A percentile compares a stretch with the other conserved stretches of the same genome.
Evolutionary conservation across 2,329 filamentous ascomycete species (phyloP).

Genomic region (Fusarium newnesense): DNA sequence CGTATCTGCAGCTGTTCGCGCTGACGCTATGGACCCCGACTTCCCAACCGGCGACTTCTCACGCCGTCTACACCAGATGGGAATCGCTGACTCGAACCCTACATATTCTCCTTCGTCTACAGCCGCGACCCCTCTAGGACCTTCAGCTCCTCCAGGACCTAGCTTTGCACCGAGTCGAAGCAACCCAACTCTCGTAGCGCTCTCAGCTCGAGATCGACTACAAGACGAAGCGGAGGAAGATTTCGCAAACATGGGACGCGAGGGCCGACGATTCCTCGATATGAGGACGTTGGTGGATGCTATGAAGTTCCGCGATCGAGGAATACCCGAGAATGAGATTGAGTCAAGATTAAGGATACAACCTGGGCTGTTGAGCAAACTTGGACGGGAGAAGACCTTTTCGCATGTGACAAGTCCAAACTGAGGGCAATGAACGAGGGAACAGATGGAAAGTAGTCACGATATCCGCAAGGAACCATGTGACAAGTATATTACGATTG

Average conservation of each 20-base stretch:
- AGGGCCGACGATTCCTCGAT: constrained; percentile 58
- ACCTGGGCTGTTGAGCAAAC: constrained; percentile 55
- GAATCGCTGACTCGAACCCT: constrained; percentile 64
- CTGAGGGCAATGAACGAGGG: constrained; percentile 5
- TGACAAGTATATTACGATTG: constrained; percentile 25
- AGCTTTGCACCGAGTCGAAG: constrained; percentile 46
- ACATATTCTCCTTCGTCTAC: constrained; percentile 64
- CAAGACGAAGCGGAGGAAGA: constrained; percentile 58
- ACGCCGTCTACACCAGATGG: constrained; percentile 63
- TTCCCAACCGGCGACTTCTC: constrained; percentile 58
- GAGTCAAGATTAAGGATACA: constrained; percentile 59
- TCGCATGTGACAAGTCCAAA: constrained; percentile 48
- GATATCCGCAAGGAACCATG: constrained; percentile 1
- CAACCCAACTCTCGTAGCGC: constrained; percentile 60
- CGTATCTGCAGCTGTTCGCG: constrained; percentile 49
- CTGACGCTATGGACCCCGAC: constrained; percentile 56
- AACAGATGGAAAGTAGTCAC: background rate
- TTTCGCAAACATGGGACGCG: constrained; percentile 52
- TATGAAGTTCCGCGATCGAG: constrained; percentile 56
- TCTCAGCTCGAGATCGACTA: constrained; percentile 59
- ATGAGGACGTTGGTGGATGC: constrained; percentile 59
- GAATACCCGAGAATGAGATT: constrained; percentile 53
- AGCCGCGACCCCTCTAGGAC: constrained; percentile 42
- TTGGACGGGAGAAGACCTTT: constrained; percentile 56
- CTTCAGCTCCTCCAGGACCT: constrained; percentile 38